Evolutionary conservation across 1,284 basidiomycete genomes (phyloP), one percentile per base, ranked within the genome.

Genomic region (Ganoderma sinense): DNA sequence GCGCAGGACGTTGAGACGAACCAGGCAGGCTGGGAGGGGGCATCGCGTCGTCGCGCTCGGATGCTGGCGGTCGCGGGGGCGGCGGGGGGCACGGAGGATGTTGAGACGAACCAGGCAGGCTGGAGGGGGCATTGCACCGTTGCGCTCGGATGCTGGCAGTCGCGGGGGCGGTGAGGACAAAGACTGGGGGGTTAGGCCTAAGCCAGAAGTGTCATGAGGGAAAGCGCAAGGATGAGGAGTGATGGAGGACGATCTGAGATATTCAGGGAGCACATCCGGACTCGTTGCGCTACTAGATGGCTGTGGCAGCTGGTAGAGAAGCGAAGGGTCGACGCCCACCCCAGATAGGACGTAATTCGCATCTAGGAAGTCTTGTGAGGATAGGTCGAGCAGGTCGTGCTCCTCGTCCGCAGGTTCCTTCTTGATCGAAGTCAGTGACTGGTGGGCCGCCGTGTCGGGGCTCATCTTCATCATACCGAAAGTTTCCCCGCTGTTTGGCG

Each of bases 351-450:
- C 36, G 16, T 23, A 29, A 1, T 6, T 1, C 1, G 67, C 26
- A 11, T 60, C 51, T 10, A 56, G 36, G n/a, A 48, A n/a, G 29
- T 53, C 62, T 31, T 68, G 63, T 2, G 66, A 29, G 0, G 69
- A 65, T 0, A 71, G 60, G 29, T 71, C 64, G 7, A 71, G 14
- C 3, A 68, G 64, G 8, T 63, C 60, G 14, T 68, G 45, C 20
- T n/a, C 66, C 0, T 33, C 26, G 51, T 53, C 51, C 7, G 1
- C 26, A 1, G 63, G 53, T 39, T 71, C 69, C 13, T 68, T 53
- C 66, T 71, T 71, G 66, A 71, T 36, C 16, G 14, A 43, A 26
- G 56, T 33, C 0, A 71, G 41, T 2, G 26, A 23, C 7, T 71
- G 64, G n/a, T 68, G 41, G 1, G 36, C 63, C 0, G 64, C 60